These are phyloP conservation scores for Corchorus capsularis DNA, from an alignment of 345 rosid genomes.

Conservation along the genomic window DNA sequence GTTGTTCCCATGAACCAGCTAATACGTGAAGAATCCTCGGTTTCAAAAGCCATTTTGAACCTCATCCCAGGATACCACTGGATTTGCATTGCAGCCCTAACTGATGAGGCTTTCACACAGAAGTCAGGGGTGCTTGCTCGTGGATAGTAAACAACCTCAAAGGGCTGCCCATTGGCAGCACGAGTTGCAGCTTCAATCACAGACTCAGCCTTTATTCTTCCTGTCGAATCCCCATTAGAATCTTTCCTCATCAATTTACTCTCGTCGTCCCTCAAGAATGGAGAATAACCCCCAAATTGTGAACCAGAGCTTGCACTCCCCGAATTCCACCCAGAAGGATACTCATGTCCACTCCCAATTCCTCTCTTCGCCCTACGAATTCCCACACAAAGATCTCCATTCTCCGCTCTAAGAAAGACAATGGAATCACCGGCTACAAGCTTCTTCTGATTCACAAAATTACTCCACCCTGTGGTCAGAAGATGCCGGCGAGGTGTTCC, in stretches of 20 bases:
- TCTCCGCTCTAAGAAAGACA: slow-evolving; percentile 80
- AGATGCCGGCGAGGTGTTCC: slow-evolving; percentile 97
- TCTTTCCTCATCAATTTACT: slow-evolving; percentile 44
- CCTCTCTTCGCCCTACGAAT: slow-evolving; percentile 86
- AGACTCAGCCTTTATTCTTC: slow-evolving; percentile 64
- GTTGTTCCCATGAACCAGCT: slow-evolving; percentile 98
- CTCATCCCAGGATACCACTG: slow-evolving; percentile 92
- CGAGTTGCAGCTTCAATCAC: slow-evolving; percentile 73
- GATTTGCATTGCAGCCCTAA: slow-evolving; percentile 65
- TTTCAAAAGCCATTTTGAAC: slow-evolving; percentile 97
- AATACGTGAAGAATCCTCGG: slow-evolving; percentile 86
- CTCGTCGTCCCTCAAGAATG: slow-evolving; percentile 59
- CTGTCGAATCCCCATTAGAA: slow-evolving; percentile 40
- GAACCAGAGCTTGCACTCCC: slow-evolving; percentile 51
- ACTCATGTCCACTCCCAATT: slow-evolving; percentile 65
- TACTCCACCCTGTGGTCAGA: slow-evolving; percentile 98
- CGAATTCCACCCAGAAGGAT: slow-evolving; percentile 70
- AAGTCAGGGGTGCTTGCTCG: slow-evolving; percentile 86
- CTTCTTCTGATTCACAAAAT: slow-evolving; percentile 95
- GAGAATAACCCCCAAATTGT: slow-evolving; percentile 46
- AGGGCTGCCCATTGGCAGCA: slow-evolving; percentile 65
- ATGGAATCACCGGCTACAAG: slow-evolving; percentile 96
- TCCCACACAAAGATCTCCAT: slow-evolving; percentile 93
- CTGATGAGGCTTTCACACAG: slow-evolving; percentile 71
- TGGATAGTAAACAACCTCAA: slow-evolving; percentile 86